Percentiles rank a stretch among this genome's conserved stretches.
These are phyloP conservation scores for Pinus tabuliformis DNA, from an alignment of 75 land plant genomes.

Conservation along the genomic window DNA sequence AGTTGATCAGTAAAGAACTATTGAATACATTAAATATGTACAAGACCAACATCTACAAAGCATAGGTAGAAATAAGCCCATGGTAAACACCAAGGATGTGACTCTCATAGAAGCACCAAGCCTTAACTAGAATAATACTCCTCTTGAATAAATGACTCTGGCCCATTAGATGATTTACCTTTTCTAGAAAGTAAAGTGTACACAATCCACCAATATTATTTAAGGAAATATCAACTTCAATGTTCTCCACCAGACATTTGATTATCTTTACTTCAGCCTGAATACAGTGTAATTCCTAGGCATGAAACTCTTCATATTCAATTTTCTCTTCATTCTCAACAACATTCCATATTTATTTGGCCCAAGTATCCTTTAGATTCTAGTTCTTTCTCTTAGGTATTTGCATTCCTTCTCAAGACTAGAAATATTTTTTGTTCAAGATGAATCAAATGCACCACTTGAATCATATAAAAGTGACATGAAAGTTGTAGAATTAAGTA, in stretches of 20 bases:
- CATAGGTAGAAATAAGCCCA: slow-evolving; percentile 98
- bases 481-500: too few relatives aligned
- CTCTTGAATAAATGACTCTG: slow-evolving; percentile 95
- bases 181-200: slow-evolving; percentile 96
- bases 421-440: too few relatives aligned
- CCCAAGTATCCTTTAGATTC: too few relatives aligned
- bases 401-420: too few relatives aligned
- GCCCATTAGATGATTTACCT: slow-evolving; percentile 87
- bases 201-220: slow-evolving; percentile 97
- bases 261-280: slow-evolving; percentile 62
- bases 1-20: slow-evolving; percentile 86
- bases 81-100: slow-evolving; percentile 95
- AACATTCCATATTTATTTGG: too few relatives aligned
- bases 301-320: too few relatives aligned
- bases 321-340: too few relatives aligned
- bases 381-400: too few relatives aligned
- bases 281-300: too few relatives aligned
- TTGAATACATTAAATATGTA: slow-evolving; percentile 97
- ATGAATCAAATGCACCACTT: too few relatives aligned
- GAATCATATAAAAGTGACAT: too few relatives aligned
- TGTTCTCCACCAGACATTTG: slow-evolving; percentile 94
- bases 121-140: slow-evolving; percentile 95
- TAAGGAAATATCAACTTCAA: slow-evolving; percentile 97
- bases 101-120: slow-evolving; percentile 99
- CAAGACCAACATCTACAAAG: slow-evolving; percentile 93